Base-by-base conservation (phyloP, 805 yeast species). In the Phaffomyces opuntiae region DNA sequence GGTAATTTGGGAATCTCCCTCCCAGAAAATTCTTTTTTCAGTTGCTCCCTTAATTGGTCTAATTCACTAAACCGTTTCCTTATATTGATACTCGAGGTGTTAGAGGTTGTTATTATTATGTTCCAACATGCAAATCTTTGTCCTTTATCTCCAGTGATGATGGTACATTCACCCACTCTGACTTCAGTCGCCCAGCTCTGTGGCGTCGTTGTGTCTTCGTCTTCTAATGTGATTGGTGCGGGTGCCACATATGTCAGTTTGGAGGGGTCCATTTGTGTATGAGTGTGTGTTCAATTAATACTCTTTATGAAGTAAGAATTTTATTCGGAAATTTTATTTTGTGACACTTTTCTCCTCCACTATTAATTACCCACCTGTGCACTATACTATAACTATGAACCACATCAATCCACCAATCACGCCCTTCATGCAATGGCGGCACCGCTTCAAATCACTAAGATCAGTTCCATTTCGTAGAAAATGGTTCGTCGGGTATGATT, bases 41-140 rank as follows among this genome's bases (percentile, higher is more conserved):
- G 57, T 2, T 52, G 47, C 1, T 46, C 51, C 29, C 81, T 65
- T 21, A 86, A 66, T 33, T 50, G 43, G 35, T 67, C 81, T 45
- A 87, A 73, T 44, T 86, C 91, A 39, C 78, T 74, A 57, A 82
- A 86, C 39, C 95, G 60, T 57, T 77, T 78, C 55, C 78, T 70
- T 4, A 81, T 55, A 34, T 64, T 57, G 14, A 83, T 69, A 4
- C 52, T 49, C 1, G 66, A 56, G 1, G 63, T 66, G 6, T 50
- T 51, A 7, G 54, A 36, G 2, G 74, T 70, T 16, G 63, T 65
- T 21, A 74, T 62, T 6, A 52, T 45, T 6, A 74, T 54, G 9
- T 62, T 52, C 71, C 73, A 74, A 2, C 64, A 67, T 7, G 73
- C 75, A 50, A 73, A 74, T n/a, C 64, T 59, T 14, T 66, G 64